Percentiles rank a stretch among this genome's conserved stretches.
Evolutionary conservation across 2,329 filamentous ascomycete species (phyloP).

Genomic region (Aspergillus arachidicola): DNA sequence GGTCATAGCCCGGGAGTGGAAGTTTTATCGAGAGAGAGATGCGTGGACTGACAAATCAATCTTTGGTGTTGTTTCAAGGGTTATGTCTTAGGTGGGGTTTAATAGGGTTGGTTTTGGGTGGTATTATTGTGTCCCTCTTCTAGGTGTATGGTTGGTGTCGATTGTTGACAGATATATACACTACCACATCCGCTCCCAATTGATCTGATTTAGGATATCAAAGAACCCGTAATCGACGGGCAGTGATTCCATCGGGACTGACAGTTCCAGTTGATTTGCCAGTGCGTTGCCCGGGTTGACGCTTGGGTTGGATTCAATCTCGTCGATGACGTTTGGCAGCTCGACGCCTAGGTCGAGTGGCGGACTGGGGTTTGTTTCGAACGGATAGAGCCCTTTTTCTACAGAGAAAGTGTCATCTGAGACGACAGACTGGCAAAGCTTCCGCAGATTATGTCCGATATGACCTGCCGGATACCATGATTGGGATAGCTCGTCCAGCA

Average conservation of each 20-base stretch:
- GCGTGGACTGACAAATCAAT: background rate
- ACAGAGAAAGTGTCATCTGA: background rate
- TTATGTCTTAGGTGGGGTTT: no score
- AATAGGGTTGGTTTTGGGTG: background rate
- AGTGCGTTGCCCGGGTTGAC: background rate
- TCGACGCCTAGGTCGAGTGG: background rate
- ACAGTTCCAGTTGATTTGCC: background rate
- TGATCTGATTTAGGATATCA: conserved; percentile 3
- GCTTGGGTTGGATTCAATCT: background rate
- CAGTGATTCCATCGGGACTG: background rate
- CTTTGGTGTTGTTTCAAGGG: background rate
- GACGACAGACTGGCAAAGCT: background rate
- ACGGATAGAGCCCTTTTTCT: background rate
- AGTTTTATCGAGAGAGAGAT: background rate
- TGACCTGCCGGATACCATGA: conserved; percentile 8
- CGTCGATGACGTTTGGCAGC: background rate
- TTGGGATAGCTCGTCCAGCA: conserved; percentile 7
- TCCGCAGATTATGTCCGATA: conserved; percentile 1
- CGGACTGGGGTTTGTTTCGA: background rate
- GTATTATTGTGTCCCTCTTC: background rate
- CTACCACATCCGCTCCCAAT: conserved; percentile 7
- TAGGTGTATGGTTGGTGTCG: background rate
- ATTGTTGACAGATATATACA: background rate
- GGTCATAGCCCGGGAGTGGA: background rate
- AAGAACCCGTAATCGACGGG: conserved; percentile 10